Conservation (phyloP, 176 grass and related monocot genomes). For the Musa itinerans region DNA sequence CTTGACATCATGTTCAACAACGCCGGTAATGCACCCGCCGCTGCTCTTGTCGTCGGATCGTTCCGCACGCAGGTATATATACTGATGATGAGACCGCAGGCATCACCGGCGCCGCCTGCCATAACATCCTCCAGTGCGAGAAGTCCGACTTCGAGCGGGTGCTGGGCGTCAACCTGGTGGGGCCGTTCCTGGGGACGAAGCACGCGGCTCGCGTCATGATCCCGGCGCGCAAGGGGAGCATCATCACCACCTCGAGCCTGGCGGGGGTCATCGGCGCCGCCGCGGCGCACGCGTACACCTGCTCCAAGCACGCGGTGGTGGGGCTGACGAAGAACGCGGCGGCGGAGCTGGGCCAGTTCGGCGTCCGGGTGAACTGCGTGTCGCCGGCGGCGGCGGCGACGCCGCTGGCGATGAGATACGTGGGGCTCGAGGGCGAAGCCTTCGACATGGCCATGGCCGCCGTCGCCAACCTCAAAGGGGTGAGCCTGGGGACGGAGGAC, state of each 20-base stretch:
- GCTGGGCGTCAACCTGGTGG: slow-evolving; percentile 15
- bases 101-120: slow-evolving; percentile 1
- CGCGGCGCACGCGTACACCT: slow-evolving; percentile 11
- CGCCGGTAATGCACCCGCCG: neutral
- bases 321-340: slow-evolving; percentile 30
- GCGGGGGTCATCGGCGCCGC: neutral
- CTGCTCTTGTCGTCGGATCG: neutral
- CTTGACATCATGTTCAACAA: slow-evolving; percentile 49
- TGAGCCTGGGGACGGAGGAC: slow-evolving; percentile 14
- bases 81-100: neutral
- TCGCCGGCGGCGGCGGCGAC: slow-evolving; percentile 18
- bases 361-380: slow-evolving; percentile 35
- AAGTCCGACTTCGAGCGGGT: slow-evolving; percentile 29
- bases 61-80: no score
- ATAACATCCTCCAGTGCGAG: slow-evolving; percentile 12
- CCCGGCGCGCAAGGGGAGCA: slow-evolving; percentile 10
- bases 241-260: slow-evolving; percentile 1
- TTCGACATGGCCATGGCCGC: slow-evolving; percentile 9
- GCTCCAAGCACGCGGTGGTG: slow-evolving; percentile 26
- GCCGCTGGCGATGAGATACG: neutral
- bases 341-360: slow-evolving; percentile 21
- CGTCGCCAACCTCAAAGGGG: slow-evolving; percentile 12
- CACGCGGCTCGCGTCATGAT: slow-evolving; percentile 33
- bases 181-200: slow-evolving; percentile 27
- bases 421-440: neutral